These are phyloP conservation scores for Cucumis sativus DNA, from an alignment of 306 rosid species.

Conservation along the genomic window DNA sequence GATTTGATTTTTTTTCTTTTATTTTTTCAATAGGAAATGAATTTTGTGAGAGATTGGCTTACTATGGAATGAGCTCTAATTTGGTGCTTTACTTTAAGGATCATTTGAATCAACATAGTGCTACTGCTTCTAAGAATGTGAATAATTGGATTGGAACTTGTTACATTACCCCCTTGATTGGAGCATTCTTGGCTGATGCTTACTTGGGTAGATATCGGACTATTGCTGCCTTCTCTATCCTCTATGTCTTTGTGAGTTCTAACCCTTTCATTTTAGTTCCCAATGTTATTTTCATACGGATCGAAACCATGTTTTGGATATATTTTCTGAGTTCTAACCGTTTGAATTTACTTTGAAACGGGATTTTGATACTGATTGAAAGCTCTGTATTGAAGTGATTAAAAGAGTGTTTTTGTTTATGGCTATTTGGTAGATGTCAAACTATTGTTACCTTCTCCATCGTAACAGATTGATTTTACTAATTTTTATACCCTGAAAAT, in stretches of 20 bases:
- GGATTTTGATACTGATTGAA: too few relatives aligned
- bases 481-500: too few relatives aligned
- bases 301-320: too few relatives aligned
- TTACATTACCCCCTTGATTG: conserved; percentile 8
- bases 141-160: conserved; percentile 12
- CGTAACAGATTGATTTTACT: background rate
- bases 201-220: conserved; percentile 12
- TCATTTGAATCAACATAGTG: conserved; percentile 7
- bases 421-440: conserved; percentile 2
- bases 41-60: conserved; percentile 11
- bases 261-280: too few relatives aligned
- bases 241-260: conserved; percentile 8
- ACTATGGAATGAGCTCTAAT: conserved; percentile 9
- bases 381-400: too few relatives aligned
- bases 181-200: conserved; percentile 12
- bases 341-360: too few relatives aligned
- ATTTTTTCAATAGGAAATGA: background rate
- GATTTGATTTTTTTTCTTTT: background rate
- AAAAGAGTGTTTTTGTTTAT: background rate
- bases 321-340: too few relatives aligned
- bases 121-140: conserved; percentile 6
- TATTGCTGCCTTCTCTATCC: conserved; percentile 10
- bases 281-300: too few relatives aligned
- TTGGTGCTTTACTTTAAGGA: conserved; percentile 4
- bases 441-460: conserved; percentile 9